Evolutionary conservation across 139 green algal genomes (phyloP).

Genomic region (Chlorella sp.): DNA sequence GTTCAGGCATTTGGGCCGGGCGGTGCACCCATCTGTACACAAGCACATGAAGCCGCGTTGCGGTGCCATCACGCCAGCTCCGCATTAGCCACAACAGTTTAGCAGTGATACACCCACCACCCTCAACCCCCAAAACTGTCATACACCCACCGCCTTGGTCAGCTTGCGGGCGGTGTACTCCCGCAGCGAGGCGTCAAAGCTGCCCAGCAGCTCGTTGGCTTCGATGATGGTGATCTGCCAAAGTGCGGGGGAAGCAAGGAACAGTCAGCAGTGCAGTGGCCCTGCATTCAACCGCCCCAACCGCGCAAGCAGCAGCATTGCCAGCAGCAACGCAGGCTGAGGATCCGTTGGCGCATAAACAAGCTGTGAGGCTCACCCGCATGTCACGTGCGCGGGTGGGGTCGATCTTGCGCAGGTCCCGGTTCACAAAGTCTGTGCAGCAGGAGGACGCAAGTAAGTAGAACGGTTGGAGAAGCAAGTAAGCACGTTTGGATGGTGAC

Average conservation of each 20-base stretch:
- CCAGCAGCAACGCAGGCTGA: too few species aligned
- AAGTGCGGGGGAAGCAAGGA: neutral
- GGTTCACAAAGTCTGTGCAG: constrained; percentile 40
- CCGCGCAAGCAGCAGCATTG: neutral
- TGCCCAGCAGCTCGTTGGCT: constrained; percentile 78
- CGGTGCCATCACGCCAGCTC: too few species aligned
- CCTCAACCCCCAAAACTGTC: too few species aligned
- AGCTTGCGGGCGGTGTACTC: constrained; percentile 84
- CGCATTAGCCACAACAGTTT: too few species aligned
- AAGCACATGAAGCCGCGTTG: too few species aligned
- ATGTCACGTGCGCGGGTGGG: constrained; percentile 42
- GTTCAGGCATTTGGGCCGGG: too few species aligned
- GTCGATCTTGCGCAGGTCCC: constrained; percentile 52
- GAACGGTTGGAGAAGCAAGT: neutral
- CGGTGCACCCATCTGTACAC: too few species aligned
- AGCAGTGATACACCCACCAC: too few species aligned
- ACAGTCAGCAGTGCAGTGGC: too few species aligned
- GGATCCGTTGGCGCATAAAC: too few species aligned
- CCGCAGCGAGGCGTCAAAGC: constrained; percentile 77
- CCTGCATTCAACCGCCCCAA: too few species aligned
- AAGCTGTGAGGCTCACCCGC: constrained; percentile 15
- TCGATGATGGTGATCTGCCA: constrained; percentile 76
- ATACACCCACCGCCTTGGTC: constrained; percentile 16
- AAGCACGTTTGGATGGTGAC: too few species aligned
- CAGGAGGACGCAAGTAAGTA: neutral